Percentiles rank a stretch among this genome's conserved stretches.
Evolutionary conservation across 768 basidiomycete genomes (phyloP).

Genomic region (Hypsizygus marmoreus): DNA sequence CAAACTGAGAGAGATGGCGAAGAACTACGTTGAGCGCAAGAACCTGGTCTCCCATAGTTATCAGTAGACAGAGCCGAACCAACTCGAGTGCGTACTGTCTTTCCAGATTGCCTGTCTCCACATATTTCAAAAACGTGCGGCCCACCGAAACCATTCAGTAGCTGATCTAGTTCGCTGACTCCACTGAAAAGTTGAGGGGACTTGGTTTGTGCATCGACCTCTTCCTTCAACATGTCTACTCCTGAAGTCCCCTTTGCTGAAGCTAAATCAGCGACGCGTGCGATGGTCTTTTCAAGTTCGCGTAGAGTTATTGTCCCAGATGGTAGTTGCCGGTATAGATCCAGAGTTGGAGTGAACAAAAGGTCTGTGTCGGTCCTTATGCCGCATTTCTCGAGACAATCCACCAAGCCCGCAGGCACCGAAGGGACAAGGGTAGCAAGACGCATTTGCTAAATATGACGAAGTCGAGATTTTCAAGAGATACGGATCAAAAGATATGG

Average conservation of each 20-base stretch:
- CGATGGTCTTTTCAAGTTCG: conserved; percentile 45
- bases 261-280: conserved; percentile 39
- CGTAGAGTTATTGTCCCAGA: conserved; percentile 47
- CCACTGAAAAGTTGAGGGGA: conserved; percentile 35
- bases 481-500: too few relatives aligned
- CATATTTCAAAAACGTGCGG: conserved; percentile 67
- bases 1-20: conserved; percentile 44
- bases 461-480: neutral
- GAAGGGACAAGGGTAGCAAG: conserved; percentile 37
- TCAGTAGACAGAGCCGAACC: neutral
- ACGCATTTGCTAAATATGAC: conserved; percentile 33
- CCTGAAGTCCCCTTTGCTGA: conserved; percentile 46
- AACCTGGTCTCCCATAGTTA: conserved; percentile 39
- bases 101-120: conserved; percentile 65
- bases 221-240: conserved; percentile 27
- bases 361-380: conserved; percentile 62
- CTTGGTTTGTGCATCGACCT: conserved; percentile 19
- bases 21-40: conserved; percentile 62
- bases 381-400: conserved; percentile 45
- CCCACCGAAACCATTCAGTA: conserved; percentile 52
- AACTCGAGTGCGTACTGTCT: conserved; percentile 52
- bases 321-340: conserved; percentile 55
- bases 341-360: conserved; percentile 48
- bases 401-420: conserved; percentile 46
- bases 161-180: conserved; percentile 48